Evolutionary conservation across 176 grass and related monocot genomes (phyloP).

Genomic region (Cenchrus purpureus): DNA sequence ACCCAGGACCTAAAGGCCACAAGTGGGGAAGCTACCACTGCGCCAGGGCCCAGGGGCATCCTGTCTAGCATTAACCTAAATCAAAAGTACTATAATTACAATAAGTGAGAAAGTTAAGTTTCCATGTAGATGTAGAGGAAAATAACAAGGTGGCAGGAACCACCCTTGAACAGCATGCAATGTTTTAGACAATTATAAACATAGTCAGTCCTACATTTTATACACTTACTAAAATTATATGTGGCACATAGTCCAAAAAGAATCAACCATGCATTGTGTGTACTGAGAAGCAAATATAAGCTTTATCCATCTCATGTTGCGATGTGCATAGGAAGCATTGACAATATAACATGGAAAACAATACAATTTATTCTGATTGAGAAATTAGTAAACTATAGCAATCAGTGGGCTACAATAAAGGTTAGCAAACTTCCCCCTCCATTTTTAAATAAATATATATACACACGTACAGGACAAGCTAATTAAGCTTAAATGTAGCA

Average conservation of each 20-base stretch:
- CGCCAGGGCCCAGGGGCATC: neutral
- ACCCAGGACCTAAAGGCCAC: neutral
- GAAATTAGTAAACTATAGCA: neutral
- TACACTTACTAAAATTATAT: conserved; percentile 7
- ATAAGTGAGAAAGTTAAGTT: neutral
- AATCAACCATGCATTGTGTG: conserved; percentile 15
- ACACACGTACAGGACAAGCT: neutral
- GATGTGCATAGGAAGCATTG: conserved; percentile 3
- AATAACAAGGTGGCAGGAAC: neutral
- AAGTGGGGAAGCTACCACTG: neutral
- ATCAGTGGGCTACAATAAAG: neutral
- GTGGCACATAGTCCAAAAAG: neutral
- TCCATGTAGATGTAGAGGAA: neutral
- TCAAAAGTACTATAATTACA: neutral
- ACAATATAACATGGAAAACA: neutral
- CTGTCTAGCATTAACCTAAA: neutral
- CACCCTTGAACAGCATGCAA: neutral
- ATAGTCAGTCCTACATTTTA: neutral
- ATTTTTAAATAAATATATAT: neutral
- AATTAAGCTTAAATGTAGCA: too few species aligned
- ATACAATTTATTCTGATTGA: neutral
- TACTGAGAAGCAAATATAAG: neutral
- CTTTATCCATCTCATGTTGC: neutral
- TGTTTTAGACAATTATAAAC: neutral
- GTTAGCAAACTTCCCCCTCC: neutral